Evolutionary conservation across 805 yeast species (phyloP).

Genomic region (Clavispora santaluciae): DNA sequence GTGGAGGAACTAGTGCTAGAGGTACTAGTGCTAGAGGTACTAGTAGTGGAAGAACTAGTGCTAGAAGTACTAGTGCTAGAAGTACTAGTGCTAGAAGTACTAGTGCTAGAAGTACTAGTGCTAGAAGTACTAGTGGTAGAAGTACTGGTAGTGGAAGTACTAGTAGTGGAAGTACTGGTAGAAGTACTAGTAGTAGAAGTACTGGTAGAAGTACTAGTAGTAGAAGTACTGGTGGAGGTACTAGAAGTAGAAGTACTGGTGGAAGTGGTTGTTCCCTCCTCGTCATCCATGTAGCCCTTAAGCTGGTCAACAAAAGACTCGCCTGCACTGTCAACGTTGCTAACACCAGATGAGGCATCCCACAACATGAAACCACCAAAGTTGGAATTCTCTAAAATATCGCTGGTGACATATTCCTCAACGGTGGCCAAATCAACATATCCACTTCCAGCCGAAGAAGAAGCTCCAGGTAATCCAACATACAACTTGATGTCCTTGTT

Average conservation of each 20-base stretch:
- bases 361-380: conserved; percentile 79
- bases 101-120: conserved; percentile 22
- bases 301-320: conserved; percentile 8
- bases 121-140: conserved; percentile 1
- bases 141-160: background rate
- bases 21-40: background rate
- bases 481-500: conserved; percentile 66
- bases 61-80: conserved; percentile 2
- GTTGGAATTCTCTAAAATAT: conserved; percentile 12
- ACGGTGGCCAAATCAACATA: conserved; percentile 33
- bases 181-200: background rate
- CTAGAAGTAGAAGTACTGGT: background rate
- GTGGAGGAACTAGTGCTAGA: conserved; percentile 2
- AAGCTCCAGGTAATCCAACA: conserved; percentile 63
- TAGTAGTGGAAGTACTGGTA: conserved; percentile 1
- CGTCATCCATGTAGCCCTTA: background rate
- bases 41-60: conserved; percentile 3
- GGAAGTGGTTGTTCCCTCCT: background rate
- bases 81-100: conserved; percentile 12
- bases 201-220: background rate
- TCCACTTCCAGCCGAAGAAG: conserved; percentile 53
- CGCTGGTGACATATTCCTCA: conserved; percentile 10
- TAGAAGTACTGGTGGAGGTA: background rate
- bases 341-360: conserved; percentile 68
- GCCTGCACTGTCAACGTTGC: conserved; percentile 27